A percentile compares a stretch with the other conserved stretches of the same genome.
These are phyloP conservation scores for Stemphylium vesicarium DNA, from an alignment of 2,329 filamentous ascomycete genomes.

Conservation along the genomic window DNA sequence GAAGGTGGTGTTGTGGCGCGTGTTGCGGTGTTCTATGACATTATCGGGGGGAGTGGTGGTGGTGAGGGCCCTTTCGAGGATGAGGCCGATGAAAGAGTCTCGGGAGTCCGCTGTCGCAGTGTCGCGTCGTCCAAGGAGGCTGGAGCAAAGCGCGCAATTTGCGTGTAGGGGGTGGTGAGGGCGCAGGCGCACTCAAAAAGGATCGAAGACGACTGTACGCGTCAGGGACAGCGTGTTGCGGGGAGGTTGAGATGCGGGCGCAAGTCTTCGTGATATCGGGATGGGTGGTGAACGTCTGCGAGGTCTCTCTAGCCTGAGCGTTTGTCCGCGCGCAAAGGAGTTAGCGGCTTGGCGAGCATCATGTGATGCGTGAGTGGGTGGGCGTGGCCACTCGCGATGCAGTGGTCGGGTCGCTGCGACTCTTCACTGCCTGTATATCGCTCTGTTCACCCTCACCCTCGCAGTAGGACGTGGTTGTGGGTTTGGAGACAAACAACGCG, in stretches of 20 bases:
- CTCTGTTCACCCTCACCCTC: conserved; percentile 7
- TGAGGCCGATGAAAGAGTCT: conserved; percentile 40
- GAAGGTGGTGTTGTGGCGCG: conserved; percentile 30
- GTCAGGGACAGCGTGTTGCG: conserved; percentile 46
- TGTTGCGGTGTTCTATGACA: conserved; percentile 41
- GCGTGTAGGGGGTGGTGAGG: conserved; percentile 29
- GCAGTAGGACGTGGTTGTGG: conserved; percentile 12
- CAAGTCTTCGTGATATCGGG: conserved; percentile 39
- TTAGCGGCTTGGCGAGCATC: conserved; percentile 24
- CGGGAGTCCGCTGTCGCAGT: conserved; percentile 39
- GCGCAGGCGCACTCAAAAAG: conserved; percentile 38
- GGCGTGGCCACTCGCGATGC: conserved; percentile 12
- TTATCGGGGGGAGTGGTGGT: conserved; percentile 42
- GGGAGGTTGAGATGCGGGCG: conserved; percentile 45
- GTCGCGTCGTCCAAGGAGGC: conserved; percentile 40
- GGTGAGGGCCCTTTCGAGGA: conserved; percentile 30
- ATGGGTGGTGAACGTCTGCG: conserved; percentile 35
- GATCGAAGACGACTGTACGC: conserved; percentile 37
- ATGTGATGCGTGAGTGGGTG: conserved; percentile 19
- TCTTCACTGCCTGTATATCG: not conserved
- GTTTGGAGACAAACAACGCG: conserved; percentile 20
- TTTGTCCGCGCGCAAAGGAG: conserved; percentile 15
- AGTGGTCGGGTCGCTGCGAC: not conserved
- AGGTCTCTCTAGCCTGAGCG: conserved; percentile 19
- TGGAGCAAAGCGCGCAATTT: conserved; percentile 39